Base-by-base conservation (phyloP, 139 green algal genomes). In the Nannochloris sp. region DNA sequence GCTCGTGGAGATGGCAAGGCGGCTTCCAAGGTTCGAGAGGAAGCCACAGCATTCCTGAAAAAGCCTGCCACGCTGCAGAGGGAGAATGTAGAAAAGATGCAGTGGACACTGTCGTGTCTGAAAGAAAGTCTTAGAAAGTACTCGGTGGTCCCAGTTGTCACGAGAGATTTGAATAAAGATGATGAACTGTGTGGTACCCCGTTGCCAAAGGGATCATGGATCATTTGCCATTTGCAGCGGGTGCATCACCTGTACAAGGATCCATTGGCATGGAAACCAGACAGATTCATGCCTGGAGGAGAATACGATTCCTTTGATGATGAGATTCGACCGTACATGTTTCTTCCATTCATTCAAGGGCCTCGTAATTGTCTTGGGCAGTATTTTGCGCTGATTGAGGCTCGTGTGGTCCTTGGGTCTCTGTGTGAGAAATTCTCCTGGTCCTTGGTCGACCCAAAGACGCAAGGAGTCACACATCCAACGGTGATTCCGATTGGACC, bases 261-360 rank as follows among this genome's bases (percentile, higher is more conserved):
- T 9, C 85, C 89, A n/a, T 31, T 75, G 18, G 51, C 24, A 2
- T 97, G 88, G 79, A 54, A 66, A 1, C 91, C 90, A 9, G 78
- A 91, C 54, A 82, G 90, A 25, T 97, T 94, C 79, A 71, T 95
- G 75, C 84, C 84, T 1, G 81, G 74, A 12, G 87, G 81, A 15
- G 87, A 95, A 75, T 95, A 88, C 63, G 89, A 96, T 54, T 18
- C 78, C 4, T 92, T 93, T 60, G 70, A 83, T 21, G 86, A 95
- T 44, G 71, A 81, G 43, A 78, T 85, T 21, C 74, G 85, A 6
- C 70, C 81, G 8, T 94, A 87, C 75, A 94, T 90, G 86, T 97
- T 95, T 69, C 48, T 97, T 61, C 90, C 91, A 24, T 97, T 97
- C 81, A 95, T 95, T 59, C 85, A 95, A 70, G 89, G 90, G 4